Evolutionary conservation across 2,329 filamentous ascomycete species (phyloP).

Genomic region (Plenodomus biglobosus): DNA sequence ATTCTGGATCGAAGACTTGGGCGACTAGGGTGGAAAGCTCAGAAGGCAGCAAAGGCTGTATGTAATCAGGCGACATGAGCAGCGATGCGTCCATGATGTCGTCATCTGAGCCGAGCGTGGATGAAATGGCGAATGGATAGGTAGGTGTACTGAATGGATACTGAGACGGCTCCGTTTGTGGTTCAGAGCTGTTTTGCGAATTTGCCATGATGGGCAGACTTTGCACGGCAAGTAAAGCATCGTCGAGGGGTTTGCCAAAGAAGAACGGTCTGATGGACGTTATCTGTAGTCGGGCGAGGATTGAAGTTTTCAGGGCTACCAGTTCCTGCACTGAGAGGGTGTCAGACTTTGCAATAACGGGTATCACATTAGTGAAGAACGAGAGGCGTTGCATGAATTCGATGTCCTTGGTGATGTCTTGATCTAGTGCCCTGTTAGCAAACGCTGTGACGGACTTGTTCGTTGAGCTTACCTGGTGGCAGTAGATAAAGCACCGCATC

Average conservation of each 20-base stretch:
- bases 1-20: constrained; percentile 74
- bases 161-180: constrained; percentile 19
- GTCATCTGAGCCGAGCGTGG: constrained; percentile 67
- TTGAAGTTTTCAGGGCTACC: constrained; percentile 59
- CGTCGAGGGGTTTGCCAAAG: constrained; percentile 55
- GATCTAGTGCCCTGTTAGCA: constrained; percentile 32
- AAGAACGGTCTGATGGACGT: constrained; percentile 66
- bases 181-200: constrained; percentile 1
- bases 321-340: constrained; percentile 62
- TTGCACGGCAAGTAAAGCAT: constrained; percentile 40
- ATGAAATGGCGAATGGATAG: constrained; percentile 75
- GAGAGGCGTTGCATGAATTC: constrained; percentile 71
- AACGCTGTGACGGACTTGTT: background rate
- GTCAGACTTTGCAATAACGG: constrained; percentile 78
- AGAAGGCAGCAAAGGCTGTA: constrained; percentile 75
- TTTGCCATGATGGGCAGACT: constrained; percentile 23
- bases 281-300: constrained; percentile 59
- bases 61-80: constrained; percentile 88
- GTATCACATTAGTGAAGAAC: constrained; percentile 78
- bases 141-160: constrained; percentile 38
- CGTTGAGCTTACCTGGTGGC: constrained; percentile 60
- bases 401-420: constrained; percentile 60
- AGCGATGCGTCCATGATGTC: constrained; percentile 91
- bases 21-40: constrained; percentile 72
- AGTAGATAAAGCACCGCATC: constrained; percentile 86